A percentile compares a stretch with the other conserved stretches of the same genome.
Evolutionary conservation across 257 asterid genomes (phyloP).

Genomic region (Hygrophila difformis): DNA sequence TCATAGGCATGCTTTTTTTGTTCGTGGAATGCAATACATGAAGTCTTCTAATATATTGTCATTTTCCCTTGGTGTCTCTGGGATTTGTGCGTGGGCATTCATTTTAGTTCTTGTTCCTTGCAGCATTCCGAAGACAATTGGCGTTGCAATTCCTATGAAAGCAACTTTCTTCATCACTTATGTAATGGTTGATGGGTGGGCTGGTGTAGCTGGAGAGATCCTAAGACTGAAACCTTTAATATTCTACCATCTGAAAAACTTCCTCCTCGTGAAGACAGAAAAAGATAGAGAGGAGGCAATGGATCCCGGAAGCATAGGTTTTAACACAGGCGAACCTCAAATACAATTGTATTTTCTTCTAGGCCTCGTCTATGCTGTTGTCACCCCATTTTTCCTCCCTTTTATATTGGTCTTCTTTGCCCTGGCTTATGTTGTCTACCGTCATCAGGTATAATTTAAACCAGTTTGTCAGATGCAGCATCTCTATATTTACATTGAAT

Average conservation of each 20-base stretch:
- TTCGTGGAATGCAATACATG: no score
- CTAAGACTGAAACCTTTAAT: conserved; percentile 47
- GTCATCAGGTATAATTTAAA: conserved; percentile 51
- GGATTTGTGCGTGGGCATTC: no score
- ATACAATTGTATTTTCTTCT: conserved; percentile 64
- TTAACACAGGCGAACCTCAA: conserved; percentile 65
- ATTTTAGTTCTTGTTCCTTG: conserved; percentile 13
- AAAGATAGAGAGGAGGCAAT: conserved; percentile 57
- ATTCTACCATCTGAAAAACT: conserved; percentile 46
- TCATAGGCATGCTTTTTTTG: no score
- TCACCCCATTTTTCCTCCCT: conserved; percentile 58
- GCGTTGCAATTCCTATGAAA: conserved; percentile 67
- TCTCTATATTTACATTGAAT: no score
- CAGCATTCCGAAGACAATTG: conserved; percentile 56
- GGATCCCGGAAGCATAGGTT: conserved; percentile 69
- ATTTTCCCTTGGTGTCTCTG: no score
- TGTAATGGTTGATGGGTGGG: conserved; percentile 75
- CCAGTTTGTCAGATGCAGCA: not conserved
- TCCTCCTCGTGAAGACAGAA: conserved; percentile 61
- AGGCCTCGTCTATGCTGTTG: conserved; percentile 63
- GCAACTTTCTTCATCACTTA: conserved; percentile 67
- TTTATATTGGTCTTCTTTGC: conserved; percentile 54
- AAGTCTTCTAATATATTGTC: no score
- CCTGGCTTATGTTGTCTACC: conserved; percentile 49
- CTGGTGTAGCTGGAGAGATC: conserved; percentile 64